These are phyloP conservation scores for Alternaria ethzedia DNA, from an alignment of 2,329 filamentous ascomycete genomes.

Conservation along the genomic window DNA sequence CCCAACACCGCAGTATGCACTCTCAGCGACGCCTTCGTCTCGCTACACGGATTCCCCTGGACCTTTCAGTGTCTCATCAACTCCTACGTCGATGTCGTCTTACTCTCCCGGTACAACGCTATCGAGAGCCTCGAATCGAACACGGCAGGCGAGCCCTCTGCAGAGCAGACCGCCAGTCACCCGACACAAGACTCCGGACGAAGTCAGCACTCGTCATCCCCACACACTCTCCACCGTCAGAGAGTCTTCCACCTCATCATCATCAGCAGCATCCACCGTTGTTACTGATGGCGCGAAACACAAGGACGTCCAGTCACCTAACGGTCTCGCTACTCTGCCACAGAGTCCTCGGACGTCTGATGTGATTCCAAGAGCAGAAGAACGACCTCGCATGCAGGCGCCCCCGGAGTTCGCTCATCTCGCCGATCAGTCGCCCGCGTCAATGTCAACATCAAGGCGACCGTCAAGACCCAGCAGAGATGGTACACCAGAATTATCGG, in stretches of 20 bases:
- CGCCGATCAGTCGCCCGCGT: slow-evolving; percentile 64
- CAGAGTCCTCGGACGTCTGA: slow-evolving; percentile 58
- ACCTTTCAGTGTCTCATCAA: slow-evolving; percentile 77
- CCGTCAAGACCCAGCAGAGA: slow-evolving; percentile 55
- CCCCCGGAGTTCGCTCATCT: slow-evolving; percentile 58
- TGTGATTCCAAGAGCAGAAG: not conserved
- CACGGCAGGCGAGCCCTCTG: slow-evolving; percentile 63
- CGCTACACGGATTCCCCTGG: slow-evolving; percentile 76
- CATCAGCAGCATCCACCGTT: slow-evolving; percentile 73
- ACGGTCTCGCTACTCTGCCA: slow-evolving; percentile 47
- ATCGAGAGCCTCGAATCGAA: slow-evolving; percentile 53
- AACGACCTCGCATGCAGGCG: slow-evolving; percentile 33
- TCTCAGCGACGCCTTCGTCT: slow-evolving; percentile 76
- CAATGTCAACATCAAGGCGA: slow-evolving; percentile 55
- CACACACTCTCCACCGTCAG: slow-evolving; percentile 69
- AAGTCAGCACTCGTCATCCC: slow-evolving; percentile 56
- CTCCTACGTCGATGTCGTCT: slow-evolving; percentile 78
- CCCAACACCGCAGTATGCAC: slow-evolving; percentile 69
- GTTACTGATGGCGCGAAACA: slow-evolving; percentile 59
- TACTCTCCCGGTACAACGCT: slow-evolving; percentile 70
- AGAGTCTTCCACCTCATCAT: slow-evolving; percentile 75
- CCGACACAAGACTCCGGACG: slow-evolving; percentile 62
- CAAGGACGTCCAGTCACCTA: slow-evolving; percentile 47
- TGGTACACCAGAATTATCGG: slow-evolving; percentile 52
- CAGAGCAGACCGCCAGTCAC: slow-evolving; percentile 66